These are phyloP conservation scores for Leptosphaerulina australis DNA, from an alignment of 2,329 filamentous ascomycete genomes.

Conservation along the genomic window DNA sequence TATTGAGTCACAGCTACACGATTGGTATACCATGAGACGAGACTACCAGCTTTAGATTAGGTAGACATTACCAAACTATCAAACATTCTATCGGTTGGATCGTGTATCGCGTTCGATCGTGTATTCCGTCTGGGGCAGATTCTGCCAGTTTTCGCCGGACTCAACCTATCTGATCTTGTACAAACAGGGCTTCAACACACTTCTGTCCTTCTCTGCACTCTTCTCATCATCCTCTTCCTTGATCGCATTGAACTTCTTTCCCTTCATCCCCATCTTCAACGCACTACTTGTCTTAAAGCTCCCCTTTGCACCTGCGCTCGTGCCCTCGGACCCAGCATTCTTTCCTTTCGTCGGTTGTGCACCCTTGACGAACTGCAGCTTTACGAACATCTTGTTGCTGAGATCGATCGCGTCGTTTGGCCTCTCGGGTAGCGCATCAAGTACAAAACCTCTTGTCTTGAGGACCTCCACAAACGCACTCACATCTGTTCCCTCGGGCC, in stretches of 20 bases:
- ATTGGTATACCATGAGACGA: neutral
- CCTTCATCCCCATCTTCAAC: slow-evolving; percentile 60
- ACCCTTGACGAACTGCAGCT: slow-evolving; percentile 93
- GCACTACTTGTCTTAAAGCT: slow-evolving; percentile 64
- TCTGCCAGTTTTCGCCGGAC: no score
- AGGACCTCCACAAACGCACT: slow-evolving; percentile 85
- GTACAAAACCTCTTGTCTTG: slow-evolving; percentile 78
- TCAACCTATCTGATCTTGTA: slow-evolving; percentile 79
- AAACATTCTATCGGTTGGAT: neutral
- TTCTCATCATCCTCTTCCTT: slow-evolving; percentile 59
- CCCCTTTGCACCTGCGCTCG: slow-evolving; percentile 51
- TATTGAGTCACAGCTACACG: slow-evolving; percentile 8
- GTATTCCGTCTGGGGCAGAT: no score
- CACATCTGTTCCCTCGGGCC: slow-evolving; percentile 79
- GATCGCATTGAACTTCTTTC: slow-evolving; percentile 38
- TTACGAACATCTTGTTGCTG: slow-evolving; percentile 97
- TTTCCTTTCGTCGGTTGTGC: slow-evolving; percentile 77
- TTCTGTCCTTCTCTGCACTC: slow-evolving; percentile 64
- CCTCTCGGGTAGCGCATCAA: slow-evolving; percentile 62
- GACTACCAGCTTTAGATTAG: slow-evolving; percentile 1
- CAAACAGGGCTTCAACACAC: slow-evolving; percentile 90
- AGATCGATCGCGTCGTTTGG: slow-evolving; percentile 73
- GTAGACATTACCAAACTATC: neutral
- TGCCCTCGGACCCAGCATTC: slow-evolving; percentile 58
- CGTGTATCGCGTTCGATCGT: neutral